These are phyloP conservation scores for Peronospora belbahrii DNA, from an alignment of 352 stramenopile genomes.

Conservation along the genomic window DNA sequence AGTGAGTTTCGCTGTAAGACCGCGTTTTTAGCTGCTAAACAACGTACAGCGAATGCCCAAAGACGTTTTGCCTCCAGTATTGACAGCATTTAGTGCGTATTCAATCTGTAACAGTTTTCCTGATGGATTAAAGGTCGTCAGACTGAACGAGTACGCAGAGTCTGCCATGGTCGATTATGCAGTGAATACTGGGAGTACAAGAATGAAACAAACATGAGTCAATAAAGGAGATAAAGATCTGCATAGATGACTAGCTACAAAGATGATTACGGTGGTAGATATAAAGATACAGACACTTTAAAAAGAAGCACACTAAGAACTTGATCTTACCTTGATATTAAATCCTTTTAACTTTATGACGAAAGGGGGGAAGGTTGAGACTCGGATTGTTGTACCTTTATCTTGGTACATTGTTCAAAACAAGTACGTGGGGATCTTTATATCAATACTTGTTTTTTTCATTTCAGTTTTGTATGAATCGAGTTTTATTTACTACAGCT, in stretches of 20 bases:
- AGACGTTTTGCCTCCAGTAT: conserved; percentile 94
- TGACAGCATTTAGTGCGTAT: conserved; percentile 98
- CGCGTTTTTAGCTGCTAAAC: neutral
- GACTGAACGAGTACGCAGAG: conserved; percentile 97
- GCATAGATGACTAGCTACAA: neutral
- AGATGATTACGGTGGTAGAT: neutral
- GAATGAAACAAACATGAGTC: neutral
- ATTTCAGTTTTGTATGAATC: neutral
- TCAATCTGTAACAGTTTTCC: conserved; percentile 99
- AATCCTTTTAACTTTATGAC: conserved; percentile 32
- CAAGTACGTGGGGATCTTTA: no score
- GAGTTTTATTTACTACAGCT: neutral
- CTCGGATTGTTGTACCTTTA: conserved; percentile 14
- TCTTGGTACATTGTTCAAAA: conserved; percentile 4
- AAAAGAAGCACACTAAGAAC: conserved; percentile 8
- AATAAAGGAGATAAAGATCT: neutral
- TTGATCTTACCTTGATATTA: conserved; percentile 26
- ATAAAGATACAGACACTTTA: neutral
- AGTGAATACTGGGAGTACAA: conserved; percentile 1
- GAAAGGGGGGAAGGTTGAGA: no score
- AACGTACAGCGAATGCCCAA: conserved; percentile 94
- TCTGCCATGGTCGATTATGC: conserved; percentile 83
- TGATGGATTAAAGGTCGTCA: conserved; percentile 99
- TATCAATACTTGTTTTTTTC: neutral
- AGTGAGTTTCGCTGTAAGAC: neutral